phyloP scores from a whole-genome alignment of 768 basidiomycete species.

The Cystobasidiopsis lactophilus region DNA sequence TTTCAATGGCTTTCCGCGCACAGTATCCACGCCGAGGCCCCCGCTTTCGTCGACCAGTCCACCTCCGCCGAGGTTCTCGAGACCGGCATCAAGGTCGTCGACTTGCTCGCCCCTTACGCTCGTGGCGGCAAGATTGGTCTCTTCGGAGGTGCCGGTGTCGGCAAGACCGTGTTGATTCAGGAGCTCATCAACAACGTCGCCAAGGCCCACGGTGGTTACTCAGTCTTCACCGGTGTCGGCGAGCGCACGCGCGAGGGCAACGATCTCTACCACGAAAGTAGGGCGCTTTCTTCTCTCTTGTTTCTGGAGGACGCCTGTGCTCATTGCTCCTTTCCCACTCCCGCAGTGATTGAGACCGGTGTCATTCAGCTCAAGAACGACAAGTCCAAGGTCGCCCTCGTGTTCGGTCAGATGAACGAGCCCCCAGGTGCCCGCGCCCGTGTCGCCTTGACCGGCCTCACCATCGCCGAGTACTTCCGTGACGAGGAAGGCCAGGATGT shows the following conservation, averaged over 20 bases:
- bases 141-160: conserved; percentile 99
- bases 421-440: conserved; percentile 99
- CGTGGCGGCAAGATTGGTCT: conserved; percentile 99
- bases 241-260: conserved; percentile 99
- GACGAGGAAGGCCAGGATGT: conserved; percentile 99
- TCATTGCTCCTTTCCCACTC: neutral
- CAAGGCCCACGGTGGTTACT: conserved; percentile 99
- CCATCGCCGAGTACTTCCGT: conserved; percentile 99
- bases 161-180: conserved; percentile 98
- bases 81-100: conserved; percentile 99
- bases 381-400: conserved; percentile 91
- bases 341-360: conserved; percentile 96
- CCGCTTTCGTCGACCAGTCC: conserved; percentile 92
- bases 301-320: neutral
- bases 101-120: conserved; percentile 95
- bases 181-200: conserved; percentile 88
- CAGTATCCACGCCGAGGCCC: conserved; percentile 90
- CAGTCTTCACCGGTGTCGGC: conserved; percentile 62
- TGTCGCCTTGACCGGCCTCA: conserved; percentile 96
- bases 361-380: conserved; percentile 99
- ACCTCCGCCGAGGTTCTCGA: conserved; percentile 97
- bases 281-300: neutral
- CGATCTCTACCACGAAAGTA: conserved; percentile 73
- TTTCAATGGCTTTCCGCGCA: no score
- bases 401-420: conserved; percentile 99